Evolutionary conservation across 106 monocot species (phyloP).

Genomic region (Dendrobium officinale): DNA sequence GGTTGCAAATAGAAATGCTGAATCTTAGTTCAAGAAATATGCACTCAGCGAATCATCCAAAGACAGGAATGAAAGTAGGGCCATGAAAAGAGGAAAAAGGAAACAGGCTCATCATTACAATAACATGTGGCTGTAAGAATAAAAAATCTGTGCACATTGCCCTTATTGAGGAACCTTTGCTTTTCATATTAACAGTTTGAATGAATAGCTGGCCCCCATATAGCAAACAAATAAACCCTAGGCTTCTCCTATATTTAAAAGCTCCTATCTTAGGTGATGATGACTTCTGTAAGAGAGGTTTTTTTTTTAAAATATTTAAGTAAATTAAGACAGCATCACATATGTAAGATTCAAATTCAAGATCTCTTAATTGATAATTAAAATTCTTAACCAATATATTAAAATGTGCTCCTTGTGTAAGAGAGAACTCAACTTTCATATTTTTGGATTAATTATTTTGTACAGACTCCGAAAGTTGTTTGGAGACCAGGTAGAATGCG

Average conservation of each 20-base stretch:
- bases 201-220: background rate
- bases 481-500: too few species aligned
- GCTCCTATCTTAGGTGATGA: background rate
- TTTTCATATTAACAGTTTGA: constrained; percentile 1
- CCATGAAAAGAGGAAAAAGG: background rate
- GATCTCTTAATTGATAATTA: too few species aligned
- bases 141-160: background rate
- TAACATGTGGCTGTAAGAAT: constrained; percentile 8
- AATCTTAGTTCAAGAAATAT: background rate
- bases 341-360: too few species aligned
- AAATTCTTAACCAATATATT: too few species aligned
- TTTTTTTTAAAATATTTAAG: too few species aligned
- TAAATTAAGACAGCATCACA: too few species aligned
- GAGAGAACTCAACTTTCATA: background rate
- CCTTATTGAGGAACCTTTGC: background rate
- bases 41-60: background rate
- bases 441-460: background rate
- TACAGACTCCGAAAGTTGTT: too few species aligned
- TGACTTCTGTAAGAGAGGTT: too few species aligned
- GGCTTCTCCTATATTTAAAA: background rate
- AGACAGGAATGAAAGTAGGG: background rate
- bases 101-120: constrained; percentile 10
- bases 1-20: too few species aligned
- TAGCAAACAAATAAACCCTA: background rate
- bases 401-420: background rate